Percentiles rank a stretch among this genome's conserved stretches.
These are phyloP conservation scores for Eutrema heterophyllum DNA, from an alignment of 345 rosid genomes.

Conservation along the genomic window DNA sequence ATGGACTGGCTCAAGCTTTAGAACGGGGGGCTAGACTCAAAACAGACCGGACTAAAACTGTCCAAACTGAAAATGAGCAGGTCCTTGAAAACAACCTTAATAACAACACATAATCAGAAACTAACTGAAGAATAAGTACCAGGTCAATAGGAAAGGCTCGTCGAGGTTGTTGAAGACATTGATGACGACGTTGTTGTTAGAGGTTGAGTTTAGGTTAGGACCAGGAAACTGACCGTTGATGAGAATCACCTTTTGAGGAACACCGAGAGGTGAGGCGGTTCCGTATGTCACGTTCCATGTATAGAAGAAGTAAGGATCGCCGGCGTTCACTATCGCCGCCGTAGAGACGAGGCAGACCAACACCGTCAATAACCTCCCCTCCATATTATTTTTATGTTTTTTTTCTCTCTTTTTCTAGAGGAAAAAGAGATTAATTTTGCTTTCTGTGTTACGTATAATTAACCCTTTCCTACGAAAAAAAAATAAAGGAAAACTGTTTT, in stretches of 20 bases:
- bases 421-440: not conserved
- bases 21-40: too few species aligned
- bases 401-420: not conserved
- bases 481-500: not conserved
- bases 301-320: constrained; percentile 56
- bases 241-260: constrained; percentile 65
- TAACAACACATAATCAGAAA: not conserved
- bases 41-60: too few species aligned
- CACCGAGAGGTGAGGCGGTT: constrained; percentile 39
- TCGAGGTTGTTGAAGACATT: constrained; percentile 75
- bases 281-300: constrained; percentile 68
- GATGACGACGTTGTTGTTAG: constrained; percentile 62
- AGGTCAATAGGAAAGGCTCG: constrained; percentile 47
- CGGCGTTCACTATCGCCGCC: constrained; percentile 40
- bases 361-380: constrained; percentile 9
- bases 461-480: constrained; percentile 22
- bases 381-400: not conserved
- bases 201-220: constrained; percentile 66
- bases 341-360: constrained; percentile 25
- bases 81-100: too few species aligned
- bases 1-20: too few species aligned
- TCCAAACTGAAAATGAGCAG: not conserved
- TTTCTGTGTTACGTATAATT: constrained; percentile 28
- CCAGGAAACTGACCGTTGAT: constrained; percentile 76
- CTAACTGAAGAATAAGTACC: not conserved